Percentiles rank a stretch among this genome's conserved stretches.
Evolutionary conservation across 257 asterid species (phyloP).

Genomic region (Pogostemon cablin): DNA sequence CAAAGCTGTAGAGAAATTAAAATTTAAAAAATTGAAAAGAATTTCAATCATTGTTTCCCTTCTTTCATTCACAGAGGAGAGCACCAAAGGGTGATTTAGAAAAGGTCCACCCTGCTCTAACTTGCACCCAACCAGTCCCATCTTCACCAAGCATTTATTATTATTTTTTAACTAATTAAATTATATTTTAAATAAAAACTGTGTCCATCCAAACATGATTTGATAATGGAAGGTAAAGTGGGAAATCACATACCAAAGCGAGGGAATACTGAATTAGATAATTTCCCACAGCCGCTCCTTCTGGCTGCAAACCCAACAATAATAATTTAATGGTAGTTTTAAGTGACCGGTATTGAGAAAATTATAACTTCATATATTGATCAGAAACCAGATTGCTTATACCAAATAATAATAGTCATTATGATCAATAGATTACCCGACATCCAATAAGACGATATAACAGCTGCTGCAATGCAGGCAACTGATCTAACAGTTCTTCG

Average conservation of each 20-base stretch:
- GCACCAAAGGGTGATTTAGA: conserved; percentile 9
- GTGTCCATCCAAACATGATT: conserved; percentile 4
- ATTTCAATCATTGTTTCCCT: neutral
- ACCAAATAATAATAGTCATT: neutral
- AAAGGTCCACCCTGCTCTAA: neutral
- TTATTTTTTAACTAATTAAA: neutral
- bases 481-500: conserved; percentile 82
- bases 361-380: conserved; percentile 4
- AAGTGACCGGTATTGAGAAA: neutral
- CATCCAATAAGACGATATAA: conserved; percentile 88
- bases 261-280: conserved; percentile 88
- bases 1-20: neutral
- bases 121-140: conserved; percentile 3
- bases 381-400: conserved; percentile 20
- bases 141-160: neutral
- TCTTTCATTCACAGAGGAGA: conserved; percentile 3
- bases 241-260: conserved; percentile 67
- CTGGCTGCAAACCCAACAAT: conserved; percentile 62
- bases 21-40: too few species aligned
- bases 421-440: conserved; percentile 57
- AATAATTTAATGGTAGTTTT: conserved; percentile 23
- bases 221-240: conserved; percentile 25
- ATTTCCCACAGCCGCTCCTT: conserved; percentile 85
- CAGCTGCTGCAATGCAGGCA: conserved; percentile 92
- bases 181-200: neutral